Conservation (phyloP, 1,139 yeast genomes). For the Pichia sp. region DNA sequence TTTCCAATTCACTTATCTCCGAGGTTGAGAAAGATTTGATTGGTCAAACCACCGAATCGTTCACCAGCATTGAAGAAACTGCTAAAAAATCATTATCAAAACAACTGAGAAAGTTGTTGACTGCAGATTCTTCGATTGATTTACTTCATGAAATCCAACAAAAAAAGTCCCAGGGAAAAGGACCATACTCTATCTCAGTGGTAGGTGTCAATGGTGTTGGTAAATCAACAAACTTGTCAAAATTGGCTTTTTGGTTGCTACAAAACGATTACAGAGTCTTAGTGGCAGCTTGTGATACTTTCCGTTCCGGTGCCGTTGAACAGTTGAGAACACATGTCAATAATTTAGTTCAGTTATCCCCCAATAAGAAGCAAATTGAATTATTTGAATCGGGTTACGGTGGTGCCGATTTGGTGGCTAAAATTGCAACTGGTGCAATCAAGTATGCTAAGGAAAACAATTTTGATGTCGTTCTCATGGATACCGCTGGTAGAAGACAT, state of each 20-base stretch:
- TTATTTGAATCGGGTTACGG: slow-evolving; percentile 94
- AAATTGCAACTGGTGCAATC: slow-evolving; percentile 91
- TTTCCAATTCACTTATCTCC: slow-evolving; percentile 47
- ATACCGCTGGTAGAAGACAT: slow-evolving; percentile 97
- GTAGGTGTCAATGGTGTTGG: slow-evolving; percentile 99
- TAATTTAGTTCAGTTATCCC: slow-evolving; percentile 55
- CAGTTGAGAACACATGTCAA: slow-evolving; percentile 91
- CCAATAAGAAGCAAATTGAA: slow-evolving; percentile 53
- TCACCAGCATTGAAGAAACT: slow-evolving; percentile 54
- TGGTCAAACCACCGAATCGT: slow-evolving; percentile 58
- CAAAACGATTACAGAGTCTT: slow-evolving; percentile 83
- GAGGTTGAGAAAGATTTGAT: slow-evolving; percentile 52
- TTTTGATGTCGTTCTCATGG: slow-evolving; percentile 85
- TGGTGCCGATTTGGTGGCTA: slow-evolving; percentile 86
- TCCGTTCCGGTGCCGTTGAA: slow-evolving; percentile 97
- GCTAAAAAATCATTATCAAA: slow-evolving; percentile 63
- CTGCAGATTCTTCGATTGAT: slow-evolving; percentile 91
- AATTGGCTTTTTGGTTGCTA: slow-evolving; percentile 89
- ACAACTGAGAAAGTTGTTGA: slow-evolving; percentile 72
- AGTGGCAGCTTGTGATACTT: slow-evolving; percentile 96
- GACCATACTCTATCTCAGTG: slow-evolving; percentile 89
- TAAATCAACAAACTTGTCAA: slow-evolving; percentile 90
- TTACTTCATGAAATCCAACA: slow-evolving; percentile 73
- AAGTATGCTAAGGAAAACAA: slow-evolving; percentile 57
- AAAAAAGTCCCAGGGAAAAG: slow-evolving; percentile 29